phyloP scores from a whole-genome alignment of 169 alveolate genomes.

The Cryptosporidium meleagridis region DNA sequence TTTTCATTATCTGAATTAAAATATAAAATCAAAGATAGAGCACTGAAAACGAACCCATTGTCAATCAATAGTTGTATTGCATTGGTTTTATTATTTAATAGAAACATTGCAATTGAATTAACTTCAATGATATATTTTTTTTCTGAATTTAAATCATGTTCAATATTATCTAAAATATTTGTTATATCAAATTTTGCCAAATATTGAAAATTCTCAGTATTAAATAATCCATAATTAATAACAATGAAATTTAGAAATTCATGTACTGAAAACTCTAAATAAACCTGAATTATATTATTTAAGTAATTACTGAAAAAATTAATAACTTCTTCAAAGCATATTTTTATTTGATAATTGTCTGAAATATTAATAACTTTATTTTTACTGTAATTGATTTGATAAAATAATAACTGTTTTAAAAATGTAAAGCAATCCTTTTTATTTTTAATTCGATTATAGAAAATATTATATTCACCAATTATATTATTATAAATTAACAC shows the following conservation, averaged over 20 bases:
- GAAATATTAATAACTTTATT: neutral
- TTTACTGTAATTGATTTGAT: constrained; percentile 1
- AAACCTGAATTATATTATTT: neutral
- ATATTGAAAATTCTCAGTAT: neutral
- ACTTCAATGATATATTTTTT: constrained; percentile 20
- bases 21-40: constrained; percentile 26
- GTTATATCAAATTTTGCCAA: neutral
- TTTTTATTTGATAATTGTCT: neutral
- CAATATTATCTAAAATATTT: neutral
- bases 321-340: neutral
- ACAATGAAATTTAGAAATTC: neutral
- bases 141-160: neutral
- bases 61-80: constrained; percentile 4
- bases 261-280: constrained; percentile 16
- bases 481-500: neutral
- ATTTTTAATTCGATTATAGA: neutral
- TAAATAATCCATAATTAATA: neutral
- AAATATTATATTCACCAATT: neutral
- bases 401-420: neutral
- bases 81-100: constrained; percentile 7
- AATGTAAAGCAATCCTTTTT: constrained; percentile 8
- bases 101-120: constrained; percentile 28
- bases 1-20: constrained; percentile 7
- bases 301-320: neutral
- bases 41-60: constrained; percentile 12